These are phyloP conservation scores for Triticum monococcum DNA, from an alignment of 176 grass and related monocot genomes.

Conservation along the genomic window DNA sequence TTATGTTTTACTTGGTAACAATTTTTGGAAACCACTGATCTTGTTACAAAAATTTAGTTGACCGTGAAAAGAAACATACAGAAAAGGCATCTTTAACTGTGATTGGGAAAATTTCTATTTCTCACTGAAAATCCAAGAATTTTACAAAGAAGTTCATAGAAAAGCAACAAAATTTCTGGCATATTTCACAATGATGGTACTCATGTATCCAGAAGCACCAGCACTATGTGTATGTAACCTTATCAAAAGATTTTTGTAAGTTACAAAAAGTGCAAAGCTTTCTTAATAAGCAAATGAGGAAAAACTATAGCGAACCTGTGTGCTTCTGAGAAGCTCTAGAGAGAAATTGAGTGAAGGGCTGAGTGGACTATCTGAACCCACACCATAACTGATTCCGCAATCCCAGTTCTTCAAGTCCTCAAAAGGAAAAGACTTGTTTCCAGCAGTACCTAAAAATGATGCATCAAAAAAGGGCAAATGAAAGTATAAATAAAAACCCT, in stretches of 20 bases:
- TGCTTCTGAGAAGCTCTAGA: constrained; percentile 69
- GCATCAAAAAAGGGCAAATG: neutral
- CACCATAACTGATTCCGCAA: constrained; percentile 74
- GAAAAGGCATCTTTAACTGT: neutral
- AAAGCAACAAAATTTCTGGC: neutral
- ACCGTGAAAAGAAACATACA: neutral
- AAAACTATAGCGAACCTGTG: constrained; percentile 43
- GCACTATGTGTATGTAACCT: neutral
- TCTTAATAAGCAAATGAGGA: neutral
- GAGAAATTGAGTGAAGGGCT: constrained; percentile 87
- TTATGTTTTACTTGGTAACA: neutral
- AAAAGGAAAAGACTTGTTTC: constrained; percentile 47
- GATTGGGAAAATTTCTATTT: neutral
- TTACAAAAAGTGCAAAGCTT: neutral
- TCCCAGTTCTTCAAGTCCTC: constrained; percentile 83
- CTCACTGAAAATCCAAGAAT: neutral
- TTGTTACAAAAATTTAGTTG: neutral
- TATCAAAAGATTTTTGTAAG: neutral
- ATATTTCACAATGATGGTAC: neutral
- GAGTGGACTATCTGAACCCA: constrained; percentile 68
- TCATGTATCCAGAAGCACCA: neutral
- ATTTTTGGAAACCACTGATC: neutral
- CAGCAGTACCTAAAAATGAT: constrained; percentile 13
- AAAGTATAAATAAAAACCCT: neutral
- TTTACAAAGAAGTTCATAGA: neutral